Base-by-base conservation (phyloP, 352 stramenopile species). In the Phytophthora syringae region DNA sequence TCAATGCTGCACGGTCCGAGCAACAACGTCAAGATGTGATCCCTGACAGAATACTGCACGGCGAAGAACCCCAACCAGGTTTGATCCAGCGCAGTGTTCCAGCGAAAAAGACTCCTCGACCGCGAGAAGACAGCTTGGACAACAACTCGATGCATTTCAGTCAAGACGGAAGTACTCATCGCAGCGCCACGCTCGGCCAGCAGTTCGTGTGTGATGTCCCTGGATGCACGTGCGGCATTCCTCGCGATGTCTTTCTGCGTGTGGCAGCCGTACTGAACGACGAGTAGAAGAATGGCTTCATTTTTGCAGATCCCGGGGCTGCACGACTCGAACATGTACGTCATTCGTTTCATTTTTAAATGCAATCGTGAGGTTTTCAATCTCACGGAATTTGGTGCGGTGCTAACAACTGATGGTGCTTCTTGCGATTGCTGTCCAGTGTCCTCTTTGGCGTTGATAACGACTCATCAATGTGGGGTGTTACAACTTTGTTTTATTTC, bases 161-260 rank as follows among this genome's bases (percentile, higher is more conserved):
- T 32, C 22, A 54, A 32, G n/a, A 15, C 37, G 51, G 43, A 21
- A 51, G 16, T 42, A 34, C 22, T 48, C 21, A 54, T 25, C 45
- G 24, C 15, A 52, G 24, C n/a, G 24, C 54, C 25, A 47, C 16
- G 9, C 52, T 45, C n/a, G 25, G 21, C 2, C 34, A 70, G 50
- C 42, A 70, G 15, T 74, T 62, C 40, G 79, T 90, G 7, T 90
- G 82, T 57, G 79, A 84, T 61, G 71, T 83, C 4, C 64, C 75
- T 15, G 79, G 76, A 2, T 90, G 79, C 42, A 53, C 22, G 11
- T 90, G 82, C 20, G 82, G 77, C 4, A 85, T 90, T 37, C 79
- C 82, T 30, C 75, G 82, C 22, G 70, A 89, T 52, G 82, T 90
- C 15, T 89, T 89, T 32, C 49, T 83, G 15, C 77, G 81, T 13